phyloP scores from a whole-genome alignment of 805 yeast species.

The Tetrapisispora phaffii region DNA sequence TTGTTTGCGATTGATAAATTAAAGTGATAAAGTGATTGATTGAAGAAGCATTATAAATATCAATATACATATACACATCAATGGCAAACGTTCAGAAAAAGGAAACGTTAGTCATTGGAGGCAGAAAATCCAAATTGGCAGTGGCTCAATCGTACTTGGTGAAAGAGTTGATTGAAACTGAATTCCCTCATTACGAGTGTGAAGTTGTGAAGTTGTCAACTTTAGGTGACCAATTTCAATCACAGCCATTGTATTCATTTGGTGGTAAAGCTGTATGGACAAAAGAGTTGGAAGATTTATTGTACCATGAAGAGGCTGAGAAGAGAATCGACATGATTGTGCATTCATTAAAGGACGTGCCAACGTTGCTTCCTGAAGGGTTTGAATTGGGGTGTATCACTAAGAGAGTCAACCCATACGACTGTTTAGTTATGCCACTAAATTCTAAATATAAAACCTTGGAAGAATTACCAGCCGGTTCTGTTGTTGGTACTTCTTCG shows the following conservation, averaged over 20 bases:
- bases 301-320: slow-evolving; percentile 52
- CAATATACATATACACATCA: neutral
- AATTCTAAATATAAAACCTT: slow-evolving; percentile 55
- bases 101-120: slow-evolving; percentile 47
- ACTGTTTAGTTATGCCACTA: slow-evolving; percentile 70
- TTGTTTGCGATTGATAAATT: too few species aligned
- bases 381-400: slow-evolving; percentile 83
- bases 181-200: slow-evolving; percentile 58
- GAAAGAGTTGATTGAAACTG: slow-evolving; percentile 44
- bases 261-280: slow-evolving; percentile 98
- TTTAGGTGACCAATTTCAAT: slow-evolving; percentile 80
- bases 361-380: slow-evolving; percentile 81
- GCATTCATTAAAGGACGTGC: slow-evolving; percentile 88
- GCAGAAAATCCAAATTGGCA: slow-evolving; percentile 81
- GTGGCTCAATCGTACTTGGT: slow-evolving; percentile 77
- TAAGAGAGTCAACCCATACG: slow-evolving; percentile 85
- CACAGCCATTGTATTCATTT: slow-evolving; percentile 80
- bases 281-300: slow-evolving; percentile 75
- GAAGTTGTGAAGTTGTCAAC: slow-evolving; percentile 75
- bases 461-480: slow-evolving; percentile 70
- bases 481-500: slow-evolving; percentile 90
- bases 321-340: slow-evolving; percentile 80
- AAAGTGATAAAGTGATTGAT: too few species aligned
- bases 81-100: neutral
- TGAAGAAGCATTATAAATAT: too few species aligned